These are phyloP conservation scores for Pelargonium fulgidum DNA, from an alignment of 441 rosid genomes.

Conservation along the genomic window DNA sequence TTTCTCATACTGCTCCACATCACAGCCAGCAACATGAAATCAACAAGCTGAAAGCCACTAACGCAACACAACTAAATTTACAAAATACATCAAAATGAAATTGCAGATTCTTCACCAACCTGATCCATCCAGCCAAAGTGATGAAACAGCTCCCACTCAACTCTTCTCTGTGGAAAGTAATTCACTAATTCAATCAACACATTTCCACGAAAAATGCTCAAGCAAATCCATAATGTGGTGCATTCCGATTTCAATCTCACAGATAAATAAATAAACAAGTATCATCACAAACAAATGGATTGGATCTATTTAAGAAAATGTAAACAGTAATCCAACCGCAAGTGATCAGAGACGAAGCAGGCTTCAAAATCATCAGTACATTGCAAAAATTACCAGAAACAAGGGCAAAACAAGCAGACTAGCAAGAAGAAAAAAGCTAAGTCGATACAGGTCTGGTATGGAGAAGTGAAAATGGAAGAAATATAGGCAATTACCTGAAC, in stretches of 20 bases:
- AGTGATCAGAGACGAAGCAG: not conserved
- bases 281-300: not conserved
- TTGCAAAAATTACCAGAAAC: too few species aligned
- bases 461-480: not conserved
- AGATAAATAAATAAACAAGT: too few species aligned
- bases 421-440: too few species aligned
- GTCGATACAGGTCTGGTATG: not conserved
- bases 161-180: constrained; percentile 1
- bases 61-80: not conserved
- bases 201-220: not conserved
- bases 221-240: too few species aligned
- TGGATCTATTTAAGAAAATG: not conserved
- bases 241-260: too few species aligned
- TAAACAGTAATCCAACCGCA: not conserved
- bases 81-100: not conserved
- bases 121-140: constrained; percentile 23
- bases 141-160: not conserved
- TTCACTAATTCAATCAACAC: not conserved
- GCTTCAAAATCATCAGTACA: too few species aligned
- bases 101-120: constrained; percentile 14
- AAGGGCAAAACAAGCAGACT: too few species aligned
- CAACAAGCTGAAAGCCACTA: not conserved
- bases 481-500: not conserved
- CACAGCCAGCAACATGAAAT: constrained; percentile 14
- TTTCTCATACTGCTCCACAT: constrained; percentile 67